Base-by-base conservation (phyloP, 2,329 filamentous ascomycete species). In the Penicillium sp. region DNA sequence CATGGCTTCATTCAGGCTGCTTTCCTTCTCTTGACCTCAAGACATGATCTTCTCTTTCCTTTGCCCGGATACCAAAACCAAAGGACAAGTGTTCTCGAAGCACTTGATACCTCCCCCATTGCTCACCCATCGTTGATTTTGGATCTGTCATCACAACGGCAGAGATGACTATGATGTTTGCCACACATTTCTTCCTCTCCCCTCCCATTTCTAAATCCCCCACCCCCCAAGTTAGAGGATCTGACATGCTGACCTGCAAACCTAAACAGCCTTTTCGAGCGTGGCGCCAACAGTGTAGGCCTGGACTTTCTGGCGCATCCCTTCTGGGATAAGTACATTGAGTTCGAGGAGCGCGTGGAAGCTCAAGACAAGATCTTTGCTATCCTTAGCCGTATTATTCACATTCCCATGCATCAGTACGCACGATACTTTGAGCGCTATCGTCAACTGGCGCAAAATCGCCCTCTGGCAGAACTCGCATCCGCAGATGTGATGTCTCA, bases 271-370 rank as follows among this genome's bases (percentile, higher is more conserved):
- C 84, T 98, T 9, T 98, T 98, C 71, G 93, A 99, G 74, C 90
- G 95, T 64, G 95, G 90, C 61, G 90, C 91, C 27, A 84, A 84
- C 29, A 88, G 85, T 67, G 92, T 96, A 42, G 95, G 95, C 16
- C 83, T 98, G 19, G 95, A 99, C 76, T 99, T 96, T 71, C 82
- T 96, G 29, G 89, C 93, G 2, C 92, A 97, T 72, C 92, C 92
- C 1, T 97, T 99, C 78, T 99, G 95, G 95, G 95, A 99, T 76
- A 98, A 96, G 77, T 99, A 96, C 71, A 86, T 99, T 62, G 95
- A 98, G 72, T 98, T 96, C 69, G 95, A 98, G 73, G 93, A 97
- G 73, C 89, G 93, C 1, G 82, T 93, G 60, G 92, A 96, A 68
- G 87, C 89, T 0, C 85, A 89, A 14, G 90, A 96, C 62, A 91